phyloP scores from a whole-genome alignment of 2,329 filamentous ascomycete genomes.

The Fusarium sambucinum region DNA sequence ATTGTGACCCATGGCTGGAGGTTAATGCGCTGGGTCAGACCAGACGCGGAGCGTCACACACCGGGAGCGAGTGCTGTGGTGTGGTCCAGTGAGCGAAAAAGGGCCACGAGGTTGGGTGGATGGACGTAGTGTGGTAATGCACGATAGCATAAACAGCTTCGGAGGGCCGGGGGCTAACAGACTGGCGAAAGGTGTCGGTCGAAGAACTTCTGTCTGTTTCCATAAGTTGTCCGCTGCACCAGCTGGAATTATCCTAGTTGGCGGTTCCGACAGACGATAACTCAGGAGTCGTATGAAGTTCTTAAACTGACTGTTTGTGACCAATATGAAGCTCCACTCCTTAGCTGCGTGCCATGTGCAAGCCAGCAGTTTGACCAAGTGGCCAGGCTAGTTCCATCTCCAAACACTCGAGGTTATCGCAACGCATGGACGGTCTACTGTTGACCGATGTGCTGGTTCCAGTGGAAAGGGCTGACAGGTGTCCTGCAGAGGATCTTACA shows the following conservation, averaged over 20 bases:
- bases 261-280: constrained; percentile 60
- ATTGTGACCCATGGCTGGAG: constrained; percentile 57
- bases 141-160: constrained; percentile 41
- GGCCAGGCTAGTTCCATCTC: constrained; percentile 41
- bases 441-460: constrained; percentile 70
- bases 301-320: constrained; percentile 62
- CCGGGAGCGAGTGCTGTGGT: constrained; percentile 56
- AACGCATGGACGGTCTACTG: constrained; percentile 54
- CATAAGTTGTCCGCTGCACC: constrained; percentile 55
- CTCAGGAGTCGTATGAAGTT: constrained; percentile 53
- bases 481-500: constrained; percentile 80
- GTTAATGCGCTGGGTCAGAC: constrained; percentile 71
- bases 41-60: constrained; percentile 62
- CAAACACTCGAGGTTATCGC: constrained; percentile 45
- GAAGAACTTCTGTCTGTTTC: constrained; percentile 61
- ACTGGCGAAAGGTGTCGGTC: constrained; percentile 54
- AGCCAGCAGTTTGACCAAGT: constrained; percentile 41
- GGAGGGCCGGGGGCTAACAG: constrained; percentile 61
- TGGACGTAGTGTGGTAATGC: constrained; percentile 36
- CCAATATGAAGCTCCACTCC: constrained; percentile 61
- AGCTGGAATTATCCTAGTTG: constrained; percentile 46
- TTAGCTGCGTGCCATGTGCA: constrained; percentile 32
- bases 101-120: constrained; percentile 42
- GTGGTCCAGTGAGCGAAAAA: constrained; percentile 56
- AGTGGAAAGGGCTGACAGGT: constrained; percentile 79